Evolutionary conservation across 139 green algal genomes (phyloP), one percentile per base, ranked within the genome.

Genomic region (Penium margaritaceum): DNA sequence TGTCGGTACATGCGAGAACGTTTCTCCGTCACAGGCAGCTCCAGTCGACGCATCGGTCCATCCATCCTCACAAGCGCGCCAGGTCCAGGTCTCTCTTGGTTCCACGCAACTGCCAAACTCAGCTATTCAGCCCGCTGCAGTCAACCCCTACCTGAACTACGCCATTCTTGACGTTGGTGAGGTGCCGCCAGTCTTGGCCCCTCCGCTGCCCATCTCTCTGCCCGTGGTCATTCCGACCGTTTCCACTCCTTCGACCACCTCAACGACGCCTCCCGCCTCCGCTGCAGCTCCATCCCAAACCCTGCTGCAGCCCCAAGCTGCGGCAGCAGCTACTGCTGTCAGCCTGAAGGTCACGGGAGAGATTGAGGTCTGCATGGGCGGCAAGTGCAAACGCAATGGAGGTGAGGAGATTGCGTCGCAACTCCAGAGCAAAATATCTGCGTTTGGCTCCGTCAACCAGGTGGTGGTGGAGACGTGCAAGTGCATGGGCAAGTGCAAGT

Each of bases 401-500:
- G 58, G 27, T 24, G 32, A 12, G n/a, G 58, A 66, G 58, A 66
- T 66, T 29, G 19, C 36, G 6, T 66, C 58, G 4, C 27, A 24
- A 5, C 30, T 66, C 58, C 58, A 66, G 58, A n/a, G n/a, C n/a
- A n/a, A n/a, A n/a, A n/a, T n/a, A n/a, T n/a, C n/a, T n/a, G 58
- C 30, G 33, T 29, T 39, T 19, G 58, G 27, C 12, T 24, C 58
- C 19, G 58, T 24, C 15, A 44, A 24, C 5, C 24, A 19, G 27
- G 58, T 66, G 30, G 5, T 27, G 34, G 58, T 66, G 32, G 33
- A 44, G 58, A 19, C n/a, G 32, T 66, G 58, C 30, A 66, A 66
- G 17, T 66, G 58, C 58, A 38, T 66, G 32, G 58, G 58, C n/a
- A 66, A 66, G 58, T 66, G 58, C 58, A 66, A 66, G 58, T 21